Conservation (phyloP, 83 land plant species). For the Picea abies region DNA sequence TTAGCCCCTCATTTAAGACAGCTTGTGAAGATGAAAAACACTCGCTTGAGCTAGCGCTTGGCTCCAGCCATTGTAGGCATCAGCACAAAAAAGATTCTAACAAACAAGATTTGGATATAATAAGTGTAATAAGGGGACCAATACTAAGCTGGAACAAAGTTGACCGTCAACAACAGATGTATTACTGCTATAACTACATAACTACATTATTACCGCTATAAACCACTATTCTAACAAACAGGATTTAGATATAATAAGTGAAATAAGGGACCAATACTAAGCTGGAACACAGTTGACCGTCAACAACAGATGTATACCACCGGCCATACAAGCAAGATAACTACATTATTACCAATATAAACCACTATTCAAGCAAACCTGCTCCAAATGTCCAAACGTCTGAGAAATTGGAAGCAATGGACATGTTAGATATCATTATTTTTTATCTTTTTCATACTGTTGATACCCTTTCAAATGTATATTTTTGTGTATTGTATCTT, state of each 20-base stretch:
- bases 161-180: background rate
- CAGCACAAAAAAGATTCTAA: background rate
- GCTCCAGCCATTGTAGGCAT: background rate
- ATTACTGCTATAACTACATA: background rate
- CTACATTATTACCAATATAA: background rate
- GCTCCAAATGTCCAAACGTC: too few species aligned
- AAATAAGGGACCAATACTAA: background rate
- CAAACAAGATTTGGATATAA: background rate
- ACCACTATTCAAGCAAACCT: background rate
- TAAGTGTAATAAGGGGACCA: background rate
- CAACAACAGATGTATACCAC: background rate
- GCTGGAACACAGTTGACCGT: background rate
- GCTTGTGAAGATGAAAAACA: background rate
- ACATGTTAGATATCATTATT: too few species aligned
- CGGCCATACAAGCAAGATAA: background rate
- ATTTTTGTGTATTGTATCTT: too few species aligned
- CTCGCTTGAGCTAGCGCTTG: constrained; percentile 10
- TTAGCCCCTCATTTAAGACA: background rate
- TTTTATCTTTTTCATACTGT: too few species aligned
- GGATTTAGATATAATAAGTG: background rate
- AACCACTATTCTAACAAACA: background rate
- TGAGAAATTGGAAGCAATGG: too few species aligned
- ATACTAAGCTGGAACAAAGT: background rate
- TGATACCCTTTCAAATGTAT: too few species aligned
- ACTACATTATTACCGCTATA: background rate